phyloP scores from a whole-genome alignment of 2,329 filamentous ascomycete genomes.

The Pezicula carpinea region DNA sequence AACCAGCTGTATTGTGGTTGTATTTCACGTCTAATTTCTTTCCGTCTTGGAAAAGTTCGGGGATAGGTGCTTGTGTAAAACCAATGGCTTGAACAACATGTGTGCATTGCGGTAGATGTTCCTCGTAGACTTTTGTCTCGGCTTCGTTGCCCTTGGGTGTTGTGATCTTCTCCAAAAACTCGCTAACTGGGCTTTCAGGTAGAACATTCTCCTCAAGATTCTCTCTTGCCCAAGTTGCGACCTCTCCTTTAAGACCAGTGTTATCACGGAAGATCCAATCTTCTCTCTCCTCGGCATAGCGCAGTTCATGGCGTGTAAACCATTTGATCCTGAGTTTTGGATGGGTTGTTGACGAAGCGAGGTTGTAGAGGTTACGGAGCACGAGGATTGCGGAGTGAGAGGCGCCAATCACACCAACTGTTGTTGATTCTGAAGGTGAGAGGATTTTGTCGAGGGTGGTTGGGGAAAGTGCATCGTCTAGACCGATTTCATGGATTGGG shows the following conservation, averaged over 20 bases:
- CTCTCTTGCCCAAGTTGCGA: conserved; percentile 52
- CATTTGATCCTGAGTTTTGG: conserved; percentile 52
- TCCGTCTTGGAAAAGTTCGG: conserved; percentile 35
- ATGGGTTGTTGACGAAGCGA: conserved; percentile 43
- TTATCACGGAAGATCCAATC: conserved; percentile 63
- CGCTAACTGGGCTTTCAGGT: conserved; percentile 22
- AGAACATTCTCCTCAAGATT: conserved; percentile 52
- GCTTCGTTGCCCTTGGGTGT: conserved; percentile 33
- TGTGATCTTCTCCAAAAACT: conserved; percentile 23
- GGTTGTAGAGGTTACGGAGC: conserved; percentile 53
- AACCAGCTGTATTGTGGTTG: conserved; percentile 36
- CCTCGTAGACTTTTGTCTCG: conserved; percentile 40
- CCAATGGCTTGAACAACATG: conserved; percentile 57
- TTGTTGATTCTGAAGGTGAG: conserved; percentile 31
- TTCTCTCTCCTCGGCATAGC: conserved; percentile 57
- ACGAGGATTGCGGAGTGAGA: conserved; percentile 61
- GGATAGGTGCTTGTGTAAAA: conserved; percentile 46
- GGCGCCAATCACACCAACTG: conserved; percentile 54
- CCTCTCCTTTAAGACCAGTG: conserved; percentile 59
- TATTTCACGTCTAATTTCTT: conserved; percentile 23
- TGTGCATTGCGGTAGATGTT: conserved; percentile 44
- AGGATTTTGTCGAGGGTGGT: conserved; percentile 39
- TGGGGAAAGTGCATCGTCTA: conserved; percentile 53
- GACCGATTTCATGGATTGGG: conserved; percentile 39
- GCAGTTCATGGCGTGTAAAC: conserved; percentile 56